These are phyloP conservation scores for Luzula sylvatica DNA, from an alignment of 176 grass and related monocot species.

Conservation along the genomic window DNA sequence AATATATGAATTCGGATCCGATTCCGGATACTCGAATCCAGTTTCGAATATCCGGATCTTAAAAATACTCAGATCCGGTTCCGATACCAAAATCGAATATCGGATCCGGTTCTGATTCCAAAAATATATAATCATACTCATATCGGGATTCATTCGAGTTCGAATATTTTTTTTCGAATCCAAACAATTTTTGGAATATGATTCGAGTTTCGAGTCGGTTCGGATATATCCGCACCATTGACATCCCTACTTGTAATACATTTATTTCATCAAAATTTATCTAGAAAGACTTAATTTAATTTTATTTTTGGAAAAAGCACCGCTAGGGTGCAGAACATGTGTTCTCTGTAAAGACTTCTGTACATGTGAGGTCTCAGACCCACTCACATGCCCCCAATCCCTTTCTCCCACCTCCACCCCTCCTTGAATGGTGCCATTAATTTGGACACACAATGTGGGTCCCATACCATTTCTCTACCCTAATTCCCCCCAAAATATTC, in stretches of 20 bases:
- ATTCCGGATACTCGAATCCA: too few relatives aligned
- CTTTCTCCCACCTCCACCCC: background rate
- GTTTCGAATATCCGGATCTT: too few relatives aligned
- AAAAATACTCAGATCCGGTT: too few relatives aligned
- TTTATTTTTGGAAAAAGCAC: background rate
- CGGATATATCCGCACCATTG: background rate
- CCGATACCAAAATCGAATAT: too few relatives aligned
- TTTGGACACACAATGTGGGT: background rate
- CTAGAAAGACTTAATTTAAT: too few relatives aligned
- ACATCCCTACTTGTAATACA: background rate
- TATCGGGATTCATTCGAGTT: too few relatives aligned
- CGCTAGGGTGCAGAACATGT: background rate
- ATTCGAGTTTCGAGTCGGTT: background rate
- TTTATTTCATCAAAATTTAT: background rate
- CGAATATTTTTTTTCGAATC: too few relatives aligned
- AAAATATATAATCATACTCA: too few relatives aligned
- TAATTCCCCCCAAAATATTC: background rate
- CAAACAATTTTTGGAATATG: background rate
- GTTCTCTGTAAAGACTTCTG: background rate
- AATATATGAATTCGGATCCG: too few relatives aligned
- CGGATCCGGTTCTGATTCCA: too few relatives aligned
- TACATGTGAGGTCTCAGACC: conserved; percentile 5
- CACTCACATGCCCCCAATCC: conserved; percentile 11
- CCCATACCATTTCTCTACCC: background rate
- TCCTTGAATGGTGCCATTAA: conserved; percentile 14